A percentile compares a stretch with the other conserved stretches of the same genome.
These are phyloP conservation scores for Planoprotostelium fungivorum DNA, from an alignment of 78 protist species.

Conservation along the genomic window DNA sequence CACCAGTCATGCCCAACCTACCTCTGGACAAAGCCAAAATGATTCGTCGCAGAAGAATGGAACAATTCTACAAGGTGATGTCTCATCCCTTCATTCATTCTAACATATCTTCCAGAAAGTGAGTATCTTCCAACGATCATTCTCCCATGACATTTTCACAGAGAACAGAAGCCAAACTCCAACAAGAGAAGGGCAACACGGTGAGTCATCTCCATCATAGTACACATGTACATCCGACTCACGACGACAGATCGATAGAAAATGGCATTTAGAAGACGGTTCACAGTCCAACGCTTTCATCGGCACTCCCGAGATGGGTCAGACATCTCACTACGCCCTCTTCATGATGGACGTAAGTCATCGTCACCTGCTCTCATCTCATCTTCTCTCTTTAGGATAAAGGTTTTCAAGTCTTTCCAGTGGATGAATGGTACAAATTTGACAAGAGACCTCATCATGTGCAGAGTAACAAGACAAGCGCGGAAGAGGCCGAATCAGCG, in stretches of 20 bases:
- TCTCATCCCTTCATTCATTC: neutral
- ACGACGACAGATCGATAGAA: neutral
- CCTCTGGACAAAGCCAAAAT: neutral
- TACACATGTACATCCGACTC: too few relatives aligned
- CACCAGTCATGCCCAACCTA: neutral
- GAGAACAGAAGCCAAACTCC: too few relatives aligned
- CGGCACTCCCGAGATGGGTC: neutral
- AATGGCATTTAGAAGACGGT: neutral
- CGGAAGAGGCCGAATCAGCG: neutral
- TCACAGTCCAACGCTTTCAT: neutral
- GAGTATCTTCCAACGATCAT: neutral
- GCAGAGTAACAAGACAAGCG: neutral
- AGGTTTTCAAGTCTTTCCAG: neutral
- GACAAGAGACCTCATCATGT: neutral
- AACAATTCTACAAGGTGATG: neutral
- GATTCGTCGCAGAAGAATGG: neutral
- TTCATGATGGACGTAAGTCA: neutral
- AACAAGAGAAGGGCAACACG: too few relatives aligned
- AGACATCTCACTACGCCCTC: neutral
- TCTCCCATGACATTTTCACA: too few relatives aligned
- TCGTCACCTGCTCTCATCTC: neutral
- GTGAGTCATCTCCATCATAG: too few relatives aligned
- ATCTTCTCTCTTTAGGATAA: neutral
- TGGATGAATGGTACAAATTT: neutral
- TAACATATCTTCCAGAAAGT: neutral